These are phyloP conservation scores for Phytopythium kandeliae DNA, from an alignment of 352 stramenopile genomes.

Conservation along the genomic window DNA sequence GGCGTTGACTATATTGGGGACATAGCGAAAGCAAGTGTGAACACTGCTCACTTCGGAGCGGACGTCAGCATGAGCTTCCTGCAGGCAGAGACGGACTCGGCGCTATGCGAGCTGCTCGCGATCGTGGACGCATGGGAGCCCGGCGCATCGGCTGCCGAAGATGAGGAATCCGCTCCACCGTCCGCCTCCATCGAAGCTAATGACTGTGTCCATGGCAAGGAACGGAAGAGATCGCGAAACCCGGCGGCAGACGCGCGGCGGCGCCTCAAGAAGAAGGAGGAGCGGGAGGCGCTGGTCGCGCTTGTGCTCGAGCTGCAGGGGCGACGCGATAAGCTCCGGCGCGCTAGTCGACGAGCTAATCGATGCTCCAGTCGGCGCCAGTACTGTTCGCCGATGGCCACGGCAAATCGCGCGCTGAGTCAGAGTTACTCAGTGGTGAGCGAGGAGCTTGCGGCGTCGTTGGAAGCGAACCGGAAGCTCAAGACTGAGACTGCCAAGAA, in stretches of 20 bases:
- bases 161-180: too few species aligned
- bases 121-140: constrained; percentile 1
- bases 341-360: too few species aligned
- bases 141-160: neutral
- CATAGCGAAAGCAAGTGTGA: too few species aligned
- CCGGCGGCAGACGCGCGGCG: constrained; percentile 1
- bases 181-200: neutral
- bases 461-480: neutral
- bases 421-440: too few species aligned
- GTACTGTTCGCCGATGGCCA: too few species aligned
- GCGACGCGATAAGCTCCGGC: neutral
- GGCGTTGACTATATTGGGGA: too few species aligned
- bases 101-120: constrained; percentile 2
- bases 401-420: too few species aligned
- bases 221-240: neutral
- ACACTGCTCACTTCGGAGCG: too few species aligned
- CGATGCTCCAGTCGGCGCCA: too few species aligned
- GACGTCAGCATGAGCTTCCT: constrained; percentile 2
- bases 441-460: neutral
- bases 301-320: constrained; percentile 1
- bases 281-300: neutral
- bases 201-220: too few species aligned
- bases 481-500: neutral
- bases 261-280: constrained; percentile 3
- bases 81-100: constrained; percentile 4